These are phyloP conservation scores for Tolypocladium paradoxum DNA, from an alignment of 2,329 filamentous ascomycete species.

Conservation along the genomic window DNA sequence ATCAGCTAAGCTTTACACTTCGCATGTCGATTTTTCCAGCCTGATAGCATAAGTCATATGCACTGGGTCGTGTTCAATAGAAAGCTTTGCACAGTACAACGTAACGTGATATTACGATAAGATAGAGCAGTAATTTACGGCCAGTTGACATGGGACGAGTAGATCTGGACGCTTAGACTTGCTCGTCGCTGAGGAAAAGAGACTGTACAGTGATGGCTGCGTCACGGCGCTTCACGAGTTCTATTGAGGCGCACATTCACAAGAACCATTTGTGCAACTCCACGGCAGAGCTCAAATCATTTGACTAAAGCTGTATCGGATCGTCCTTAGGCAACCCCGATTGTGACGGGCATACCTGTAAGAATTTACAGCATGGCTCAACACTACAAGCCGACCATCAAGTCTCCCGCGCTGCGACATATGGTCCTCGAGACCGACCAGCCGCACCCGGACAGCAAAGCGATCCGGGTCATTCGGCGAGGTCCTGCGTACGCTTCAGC, in stretches of 20 bases:
- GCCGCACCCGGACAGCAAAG: constrained; percentile 37
- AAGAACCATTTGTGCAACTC: too few relatives aligned
- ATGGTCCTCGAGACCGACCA: constrained; percentile 50
- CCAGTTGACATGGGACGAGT: too few relatives aligned
- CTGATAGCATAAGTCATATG: too few relatives aligned
- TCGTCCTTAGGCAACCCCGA: neutral
- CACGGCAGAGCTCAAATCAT: neutral
- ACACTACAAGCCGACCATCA: constrained; percentile 14
- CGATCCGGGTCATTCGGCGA: constrained; percentile 42
- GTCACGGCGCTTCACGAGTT: neutral
- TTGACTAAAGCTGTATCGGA: too few relatives aligned
- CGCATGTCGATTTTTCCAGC: too few relatives aligned
- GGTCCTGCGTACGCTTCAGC: constrained; percentile 40
- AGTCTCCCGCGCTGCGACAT: constrained; percentile 21
- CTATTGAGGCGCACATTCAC: too few relatives aligned
- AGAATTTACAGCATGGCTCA: constrained; percentile 11
- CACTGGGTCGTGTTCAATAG: too few relatives aligned
- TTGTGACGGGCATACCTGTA: too few relatives aligned
- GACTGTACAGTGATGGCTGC: neutral
- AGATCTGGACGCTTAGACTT: neutral
- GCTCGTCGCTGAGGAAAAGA: neutral
- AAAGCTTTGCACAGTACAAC: too few relatives aligned
- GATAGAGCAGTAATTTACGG: too few relatives aligned
- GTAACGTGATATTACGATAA: too few relatives aligned
- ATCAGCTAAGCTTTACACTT: too few relatives aligned